phyloP scores from a whole-genome alignment of 164 flowering plant species.

The Vitis amurensis region DNA sequence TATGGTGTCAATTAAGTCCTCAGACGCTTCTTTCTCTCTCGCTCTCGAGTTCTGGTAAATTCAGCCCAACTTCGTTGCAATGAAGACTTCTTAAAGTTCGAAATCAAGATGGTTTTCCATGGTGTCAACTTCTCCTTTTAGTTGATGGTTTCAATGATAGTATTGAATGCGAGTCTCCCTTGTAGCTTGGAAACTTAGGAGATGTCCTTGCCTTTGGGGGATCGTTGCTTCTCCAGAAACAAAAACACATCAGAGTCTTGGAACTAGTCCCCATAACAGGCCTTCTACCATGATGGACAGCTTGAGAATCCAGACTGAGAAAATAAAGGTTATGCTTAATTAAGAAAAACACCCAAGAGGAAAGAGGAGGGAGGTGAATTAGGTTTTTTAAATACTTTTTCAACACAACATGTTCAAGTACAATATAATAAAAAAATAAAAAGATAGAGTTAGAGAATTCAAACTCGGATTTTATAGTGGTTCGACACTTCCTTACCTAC shows the following conservation, averaged over 20 bases:
- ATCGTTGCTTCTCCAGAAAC: conserved; percentile 65
- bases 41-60: conserved; percentile 44
- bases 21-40: conserved; percentile 23
- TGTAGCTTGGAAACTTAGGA: conserved; percentile 48
- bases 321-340: no score
- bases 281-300: no score
- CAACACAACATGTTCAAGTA: no score
- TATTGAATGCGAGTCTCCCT: conserved; percentile 72
- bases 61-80: conserved; percentile 64
- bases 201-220: conserved; percentile 39
- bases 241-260: conserved; percentile 51
- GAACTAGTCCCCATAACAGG: no score
- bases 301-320: no score
- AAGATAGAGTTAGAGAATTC: no score
- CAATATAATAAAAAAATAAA: no score
- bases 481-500: no score
- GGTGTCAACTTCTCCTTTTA: conserved; percentile 51
- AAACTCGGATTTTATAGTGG: no score
- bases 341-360: no score
- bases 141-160: conserved; percentile 55
- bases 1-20: conserved; percentile 55
- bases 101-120: conserved; percentile 45
- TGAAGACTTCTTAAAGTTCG: conserved; percentile 13
- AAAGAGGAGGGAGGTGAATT: no score
- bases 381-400: no score